Evolutionary conservation across 106 monocot species (phyloP), one percentile per base, ranked within the genome.

Genomic region (Apostasia shenzhenica): DNA sequence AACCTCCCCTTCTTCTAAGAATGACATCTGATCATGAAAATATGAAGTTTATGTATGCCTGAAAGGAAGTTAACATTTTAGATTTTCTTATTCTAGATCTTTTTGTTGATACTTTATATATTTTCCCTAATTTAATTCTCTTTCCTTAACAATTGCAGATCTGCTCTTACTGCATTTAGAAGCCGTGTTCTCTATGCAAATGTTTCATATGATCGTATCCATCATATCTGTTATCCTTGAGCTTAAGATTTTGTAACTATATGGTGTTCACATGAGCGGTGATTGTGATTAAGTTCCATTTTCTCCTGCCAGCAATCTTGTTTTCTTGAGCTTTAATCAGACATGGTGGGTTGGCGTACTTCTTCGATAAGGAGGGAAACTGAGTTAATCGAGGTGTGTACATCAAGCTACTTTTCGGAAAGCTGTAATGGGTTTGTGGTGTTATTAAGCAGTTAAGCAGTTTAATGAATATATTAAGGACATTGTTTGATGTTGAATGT

Each of bases 121-220:
- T 55, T n/a, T 44, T 57, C 0, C 50, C 51, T 13, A 67, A n/a
- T 12, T 68, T 8, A 39, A n/a, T 58, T 26, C 50, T 40, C 51
- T 12, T 59, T 67, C 5, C 62, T 67, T 58, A 66, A n/a, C 11
- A 70, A 14, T 71, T 84, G 71, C 85, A 99, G 99, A 81, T 88
- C 90, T 70, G 75, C 99, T 50, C 82, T 99, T 67, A 83, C 76
- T 66, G 75, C 87, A 56, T 99, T 99, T 54, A 85, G 63, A 75
- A 82, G 69, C 44, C 87, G 93, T 7, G 68, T 76, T 66, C 40
- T 90, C 48, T 99, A 99, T 81, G 85, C 99, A n/a, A 99, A 99
- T 75, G 93, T 99, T 76, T 90, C 88, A 43, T 90, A 90, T 88
- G 99, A 90, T 73, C 93, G 99, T 99, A 93, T 99, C 93, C 99